Evolutionary conservation across 331 rosid genomes (phyloP).

Genomic region (Acacia concinna): DNA sequence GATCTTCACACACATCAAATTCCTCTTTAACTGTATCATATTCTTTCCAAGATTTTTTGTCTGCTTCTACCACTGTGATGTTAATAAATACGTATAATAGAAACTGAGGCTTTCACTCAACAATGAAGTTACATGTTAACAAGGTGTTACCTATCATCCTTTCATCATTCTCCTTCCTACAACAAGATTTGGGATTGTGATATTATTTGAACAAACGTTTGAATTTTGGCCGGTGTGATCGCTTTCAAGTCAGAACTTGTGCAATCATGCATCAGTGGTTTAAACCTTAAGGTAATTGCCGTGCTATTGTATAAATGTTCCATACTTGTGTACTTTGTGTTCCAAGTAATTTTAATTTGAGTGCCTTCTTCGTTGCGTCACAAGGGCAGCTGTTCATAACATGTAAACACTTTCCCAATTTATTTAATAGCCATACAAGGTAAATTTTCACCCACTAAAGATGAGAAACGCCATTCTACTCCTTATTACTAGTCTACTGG

Average conservation of each 20-base stretch:
- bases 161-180: background rate
- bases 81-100: background rate
- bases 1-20: slow-evolving; percentile 51
- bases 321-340: background rate
- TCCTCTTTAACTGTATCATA: slow-evolving; percentile 42
- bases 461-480: background rate
- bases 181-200: background rate
- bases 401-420: background rate
- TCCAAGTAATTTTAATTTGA: background rate
- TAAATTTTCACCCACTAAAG: slow-evolving; percentile 1
- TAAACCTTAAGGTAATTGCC: slow-evolving; percentile 8
- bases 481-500: no score
- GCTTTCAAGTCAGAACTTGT: background rate
- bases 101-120: background rate
- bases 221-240: background rate
- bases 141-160: background rate
- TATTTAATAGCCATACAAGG: background rate
- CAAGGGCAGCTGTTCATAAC: background rate
- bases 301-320: background rate
- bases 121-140: background rate
- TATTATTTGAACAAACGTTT: background rate
- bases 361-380: background rate
- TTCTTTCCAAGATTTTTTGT: background rate
- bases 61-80: background rate
- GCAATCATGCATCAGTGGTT: slow-evolving; percentile 3